phyloP scores from a whole-genome alignment of 2,329 filamentous ascomycete genomes.

The Davidsoniella eucalypti region DNA sequence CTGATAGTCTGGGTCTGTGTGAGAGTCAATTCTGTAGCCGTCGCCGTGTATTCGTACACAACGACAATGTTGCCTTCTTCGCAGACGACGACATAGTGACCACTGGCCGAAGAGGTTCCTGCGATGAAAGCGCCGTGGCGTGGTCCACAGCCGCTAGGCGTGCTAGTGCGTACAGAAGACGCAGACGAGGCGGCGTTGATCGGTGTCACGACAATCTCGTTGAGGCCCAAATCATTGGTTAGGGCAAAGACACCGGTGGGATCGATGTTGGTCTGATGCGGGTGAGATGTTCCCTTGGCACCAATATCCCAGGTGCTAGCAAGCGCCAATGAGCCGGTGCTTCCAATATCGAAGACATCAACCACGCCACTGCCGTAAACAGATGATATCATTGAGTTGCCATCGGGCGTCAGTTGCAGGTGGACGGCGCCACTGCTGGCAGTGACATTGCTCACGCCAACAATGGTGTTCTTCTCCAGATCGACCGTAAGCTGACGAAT shows the following conservation, averaged over 20 bases:
- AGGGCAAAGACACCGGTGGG: slow-evolving; percentile 32
- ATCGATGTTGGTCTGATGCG: slow-evolving; percentile 33
- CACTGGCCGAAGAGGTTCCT: background rate
- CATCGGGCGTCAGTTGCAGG: slow-evolving; percentile 14
- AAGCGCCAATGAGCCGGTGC: slow-evolving; percentile 14
- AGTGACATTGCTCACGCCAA: slow-evolving; percentile 25
- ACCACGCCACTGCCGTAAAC: slow-evolving; percentile 16
- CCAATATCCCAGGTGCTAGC: slow-evolving; percentile 14
- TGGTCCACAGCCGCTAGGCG: slow-evolving; percentile 27
- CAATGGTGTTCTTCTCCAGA: slow-evolving; percentile 16
- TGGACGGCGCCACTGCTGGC: slow-evolving; percentile 20
- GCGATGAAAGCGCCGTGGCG: slow-evolving; percentile 24
- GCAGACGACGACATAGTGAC: slow-evolving; percentile 14
- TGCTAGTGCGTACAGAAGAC: slow-evolving; percentile 20
- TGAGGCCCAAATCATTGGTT: slow-evolving; percentile 32
- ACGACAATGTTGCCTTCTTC: slow-evolving; percentile 13
- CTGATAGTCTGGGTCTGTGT: slow-evolving; percentile 1
- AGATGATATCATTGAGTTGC: slow-evolving; percentile 5
- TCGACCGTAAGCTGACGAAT: slow-evolving; percentile 26
- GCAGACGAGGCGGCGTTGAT: slow-evolving; percentile 24
- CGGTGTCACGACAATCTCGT: slow-evolving; percentile 31
- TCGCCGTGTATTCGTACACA: slow-evolving; percentile 19
- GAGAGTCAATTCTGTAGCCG: background rate
- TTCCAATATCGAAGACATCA: slow-evolving; percentile 20
- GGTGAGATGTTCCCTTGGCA: slow-evolving; percentile 23